These are phyloP conservation scores for Annulohypoxylon moriforme DNA, from an alignment of 495 filamentous ascomycete species.

Conservation along the genomic window DNA sequence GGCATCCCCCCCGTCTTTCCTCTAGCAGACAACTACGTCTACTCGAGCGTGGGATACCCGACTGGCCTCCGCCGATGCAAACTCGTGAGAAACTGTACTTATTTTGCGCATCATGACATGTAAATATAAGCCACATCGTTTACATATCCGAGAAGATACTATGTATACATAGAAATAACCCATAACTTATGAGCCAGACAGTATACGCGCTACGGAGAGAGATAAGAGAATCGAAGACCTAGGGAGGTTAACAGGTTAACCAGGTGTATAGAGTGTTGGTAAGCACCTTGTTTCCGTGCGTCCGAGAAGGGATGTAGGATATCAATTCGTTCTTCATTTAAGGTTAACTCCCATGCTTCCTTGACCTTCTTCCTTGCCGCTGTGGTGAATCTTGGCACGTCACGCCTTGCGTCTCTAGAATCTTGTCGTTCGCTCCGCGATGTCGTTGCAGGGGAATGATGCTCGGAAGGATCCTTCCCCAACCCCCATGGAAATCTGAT, in stretches of 20 bases:
- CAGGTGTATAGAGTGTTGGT: not conserved
- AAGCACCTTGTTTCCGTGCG: not conserved
- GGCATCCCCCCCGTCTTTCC: too few species aligned
- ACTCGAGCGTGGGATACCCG: not conserved
- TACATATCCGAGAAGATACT: not conserved
- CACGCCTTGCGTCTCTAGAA: conserved; percentile 14
- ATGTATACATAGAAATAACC: too few species aligned
- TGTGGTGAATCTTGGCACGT: conserved; percentile 2
- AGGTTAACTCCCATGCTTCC: conserved; percentile 2
- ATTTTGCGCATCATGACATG: not conserved
- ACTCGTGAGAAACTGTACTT: not conserved
- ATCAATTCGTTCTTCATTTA: conserved; percentile 8
- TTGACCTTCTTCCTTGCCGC: not conserved
- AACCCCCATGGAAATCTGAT: conserved; percentile 10
- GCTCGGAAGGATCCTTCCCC: conserved; percentile 2
- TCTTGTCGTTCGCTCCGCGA: conserved; percentile 6
- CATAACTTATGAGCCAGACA: too few species aligned
- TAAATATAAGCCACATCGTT: not conserved
- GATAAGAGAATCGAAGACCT: not conserved
- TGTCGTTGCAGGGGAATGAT: not conserved
- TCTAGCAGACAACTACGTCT: not conserved
- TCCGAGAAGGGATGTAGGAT: not conserved
- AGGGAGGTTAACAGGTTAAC: not conserved
- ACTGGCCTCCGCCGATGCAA: too few species aligned
- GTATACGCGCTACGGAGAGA: too few species aligned